These are phyloP conservation scores for Tuber melanosporum DNA, from an alignment of 495 filamentous ascomycete species.

Conservation along the genomic window DNA sequence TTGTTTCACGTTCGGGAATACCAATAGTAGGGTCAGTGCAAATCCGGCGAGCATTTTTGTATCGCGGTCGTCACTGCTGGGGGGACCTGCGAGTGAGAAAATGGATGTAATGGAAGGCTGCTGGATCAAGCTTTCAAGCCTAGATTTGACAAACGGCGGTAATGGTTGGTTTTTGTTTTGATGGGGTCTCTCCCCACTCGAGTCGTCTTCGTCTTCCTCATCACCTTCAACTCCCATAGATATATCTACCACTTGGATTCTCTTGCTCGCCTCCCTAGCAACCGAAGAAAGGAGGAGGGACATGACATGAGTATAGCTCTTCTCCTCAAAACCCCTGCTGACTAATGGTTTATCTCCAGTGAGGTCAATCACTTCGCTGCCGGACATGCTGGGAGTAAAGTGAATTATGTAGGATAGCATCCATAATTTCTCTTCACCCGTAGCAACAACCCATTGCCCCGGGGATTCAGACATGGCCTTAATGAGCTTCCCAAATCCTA, in stretches of 20 bases:
- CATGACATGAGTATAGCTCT: slow-evolving; percentile 61
- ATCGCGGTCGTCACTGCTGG: slow-evolving; percentile 48
- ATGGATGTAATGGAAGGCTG: slow-evolving; percentile 45
- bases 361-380: slow-evolving; percentile 44
- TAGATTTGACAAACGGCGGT: slow-evolving; percentile 54
- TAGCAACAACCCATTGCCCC: slow-evolving; percentile 28
- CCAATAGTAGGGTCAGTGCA: slow-evolving; percentile 73
- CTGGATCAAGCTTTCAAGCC: slow-evolving; percentile 59
- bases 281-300: slow-evolving; percentile 58
- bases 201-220: slow-evolving; percentile 36
- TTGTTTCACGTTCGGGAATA: slow-evolving; percentile 75
- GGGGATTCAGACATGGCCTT: slow-evolving; percentile 23
- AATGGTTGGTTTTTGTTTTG: slow-evolving; percentile 43
- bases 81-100: slow-evolving; percentile 39
- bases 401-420: slow-evolving; percentile 75
- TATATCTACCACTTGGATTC: slow-evolving; percentile 51
- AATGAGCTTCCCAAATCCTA: slow-evolving; percentile 26
- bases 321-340: slow-evolving; percentile 6
- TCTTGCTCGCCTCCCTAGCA: slow-evolving; percentile 52
- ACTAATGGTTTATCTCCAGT: slow-evolving; percentile 31
- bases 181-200: slow-evolving; percentile 9
- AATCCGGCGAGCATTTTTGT: slow-evolving; percentile 76
- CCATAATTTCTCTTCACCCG: slow-evolving; percentile 55
- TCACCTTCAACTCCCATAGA: slow-evolving; percentile 39
- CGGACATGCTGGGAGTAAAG: slow-evolving; percentile 54